phyloP scores from a whole-genome alignment of 345 rosid genomes.

The Ceriops tagal region DNA sequence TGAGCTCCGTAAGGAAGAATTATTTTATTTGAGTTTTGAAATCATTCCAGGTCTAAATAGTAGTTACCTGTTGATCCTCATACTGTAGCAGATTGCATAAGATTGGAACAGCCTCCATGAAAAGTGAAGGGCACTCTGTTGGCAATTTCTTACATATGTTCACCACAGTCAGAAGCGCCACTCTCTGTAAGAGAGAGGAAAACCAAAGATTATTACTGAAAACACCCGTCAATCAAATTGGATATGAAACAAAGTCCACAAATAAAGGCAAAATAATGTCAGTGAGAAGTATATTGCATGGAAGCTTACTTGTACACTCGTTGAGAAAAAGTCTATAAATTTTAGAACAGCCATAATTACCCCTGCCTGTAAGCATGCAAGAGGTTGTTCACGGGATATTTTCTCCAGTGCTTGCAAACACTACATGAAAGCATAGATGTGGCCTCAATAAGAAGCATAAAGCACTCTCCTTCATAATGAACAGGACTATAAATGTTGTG shows the following conservation, averaged over 20 bases:
- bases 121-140: conserved; percentile 44
- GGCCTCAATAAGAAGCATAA: conserved; percentile 1
- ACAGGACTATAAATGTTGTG: background rate
- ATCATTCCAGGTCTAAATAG: background rate
- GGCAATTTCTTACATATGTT: conserved; percentile 89
- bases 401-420: conserved; percentile 99
- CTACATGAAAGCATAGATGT: conserved; percentile 29
- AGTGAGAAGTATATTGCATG: background rate
- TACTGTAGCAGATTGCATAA: conserved; percentile 84
- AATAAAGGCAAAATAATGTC: background rate
- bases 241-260: background rate
- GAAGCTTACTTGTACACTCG: conserved; percentile 69
- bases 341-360: conserved; percentile 82
- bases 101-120: conserved; percentile 80
- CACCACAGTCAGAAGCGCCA: conserved; percentile 82
- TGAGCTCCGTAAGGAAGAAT: background rate
- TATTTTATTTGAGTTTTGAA: background rate
- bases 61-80: conserved; percentile 76
- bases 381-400: conserved; percentile 84
- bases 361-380: conserved; percentile 80
- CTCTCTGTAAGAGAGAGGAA: conserved; percentile 54
- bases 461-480: background rate
- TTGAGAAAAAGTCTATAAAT: conserved; percentile 79
- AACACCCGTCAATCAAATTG: background rate
- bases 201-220: background rate